These are phyloP conservation scores for Trichoderma atrobrunneum DNA, from an alignment of 2,329 filamentous ascomycete species.

Conservation along the genomic window DNA sequence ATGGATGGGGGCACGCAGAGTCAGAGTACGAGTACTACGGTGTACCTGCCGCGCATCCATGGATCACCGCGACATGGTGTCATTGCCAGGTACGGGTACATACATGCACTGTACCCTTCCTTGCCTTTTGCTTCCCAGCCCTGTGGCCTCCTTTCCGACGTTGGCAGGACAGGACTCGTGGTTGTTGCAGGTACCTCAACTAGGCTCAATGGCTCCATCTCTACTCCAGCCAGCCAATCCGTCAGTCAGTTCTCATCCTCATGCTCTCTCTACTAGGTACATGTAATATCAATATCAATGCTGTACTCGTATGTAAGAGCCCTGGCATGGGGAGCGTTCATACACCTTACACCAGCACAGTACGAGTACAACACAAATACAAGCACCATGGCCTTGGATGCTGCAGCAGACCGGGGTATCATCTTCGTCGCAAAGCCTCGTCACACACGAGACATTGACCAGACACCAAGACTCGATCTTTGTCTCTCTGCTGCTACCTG, in stretches of 20 bases:
- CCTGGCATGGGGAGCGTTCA: no score
- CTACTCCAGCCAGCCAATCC: not conserved
- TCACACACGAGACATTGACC: not conserved
- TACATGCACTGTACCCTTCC: not conserved
- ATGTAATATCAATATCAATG: not conserved
- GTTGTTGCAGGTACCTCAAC: not conserved
- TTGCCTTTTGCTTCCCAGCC: not conserved
- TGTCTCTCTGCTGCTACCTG: not conserved
- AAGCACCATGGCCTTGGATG: not conserved
- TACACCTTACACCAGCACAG: not conserved
- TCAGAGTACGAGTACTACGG: not conserved
- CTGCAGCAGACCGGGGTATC: no score
- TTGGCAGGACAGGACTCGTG: not conserved
- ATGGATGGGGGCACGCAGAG: not conserved
- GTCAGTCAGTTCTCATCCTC: not conserved
- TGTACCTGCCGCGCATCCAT: not conserved
- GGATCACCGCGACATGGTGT: not conserved
- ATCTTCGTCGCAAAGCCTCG: not conserved
- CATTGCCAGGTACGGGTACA: not conserved
- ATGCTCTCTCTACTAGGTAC: not conserved
- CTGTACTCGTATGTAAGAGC: not conserved
- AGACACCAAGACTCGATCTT: not conserved
- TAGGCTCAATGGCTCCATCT: not conserved
- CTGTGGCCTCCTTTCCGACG: not conserved
- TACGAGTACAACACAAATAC: not conserved